A percentile compares a stretch with the other conserved stretches of the same genome.
phyloP scores from a whole-genome alignment of 345 rosid species.

The Pistacia integerrima region DNA sequence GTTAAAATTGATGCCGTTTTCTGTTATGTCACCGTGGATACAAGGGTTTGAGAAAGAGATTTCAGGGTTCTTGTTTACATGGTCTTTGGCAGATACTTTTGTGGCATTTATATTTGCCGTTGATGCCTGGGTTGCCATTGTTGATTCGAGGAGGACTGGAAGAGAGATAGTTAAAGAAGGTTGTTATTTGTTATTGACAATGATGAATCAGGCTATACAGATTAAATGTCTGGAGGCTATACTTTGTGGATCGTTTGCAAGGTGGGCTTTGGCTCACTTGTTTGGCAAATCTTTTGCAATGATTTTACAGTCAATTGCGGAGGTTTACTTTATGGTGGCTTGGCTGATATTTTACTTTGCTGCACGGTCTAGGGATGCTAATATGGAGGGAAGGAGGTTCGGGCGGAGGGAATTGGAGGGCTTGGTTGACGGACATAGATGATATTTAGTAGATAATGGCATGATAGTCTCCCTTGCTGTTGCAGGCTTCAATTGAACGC shows the following conservation, averaged over 20 bases:
- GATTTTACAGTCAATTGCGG: slow-evolving; percentile 67
- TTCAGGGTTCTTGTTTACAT: slow-evolving; percentile 78
- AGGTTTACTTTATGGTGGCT: slow-evolving; percentile 86
- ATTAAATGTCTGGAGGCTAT: slow-evolving; percentile 80
- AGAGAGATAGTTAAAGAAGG: slow-evolving; percentile 93
- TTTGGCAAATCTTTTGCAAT: slow-evolving; percentile 63
- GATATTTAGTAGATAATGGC: slow-evolving; percentile 32
- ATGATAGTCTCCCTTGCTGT: slow-evolving; percentile 23
- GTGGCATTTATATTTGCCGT: slow-evolving; percentile 66
- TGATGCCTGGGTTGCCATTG: slow-evolving; percentile 85
- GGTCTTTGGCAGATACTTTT: slow-evolving; percentile 79
- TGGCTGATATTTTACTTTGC: slow-evolving; percentile 87
- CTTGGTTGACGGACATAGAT: slow-evolving; percentile 69
- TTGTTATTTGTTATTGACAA: slow-evolving; percentile 62
- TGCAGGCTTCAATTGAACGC: slow-evolving; percentile 34
- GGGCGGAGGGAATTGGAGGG: slow-evolving; percentile 87
- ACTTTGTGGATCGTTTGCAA: slow-evolving; percentile 70
- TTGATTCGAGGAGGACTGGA: slow-evolving; percentile 81
- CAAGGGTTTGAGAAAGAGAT: slow-evolving; percentile 82
- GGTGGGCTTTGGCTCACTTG: slow-evolving; percentile 52
- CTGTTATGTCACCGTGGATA: slow-evolving; percentile 81
- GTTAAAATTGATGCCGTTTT: slow-evolving; percentile 91
- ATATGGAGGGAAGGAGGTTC: slow-evolving; percentile 67
- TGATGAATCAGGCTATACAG: slow-evolving; percentile 78
- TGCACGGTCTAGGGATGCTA: slow-evolving; percentile 73